Conservation (phyloP, 306 rosid genomes). For the Cucurbita moschata region DNA sequence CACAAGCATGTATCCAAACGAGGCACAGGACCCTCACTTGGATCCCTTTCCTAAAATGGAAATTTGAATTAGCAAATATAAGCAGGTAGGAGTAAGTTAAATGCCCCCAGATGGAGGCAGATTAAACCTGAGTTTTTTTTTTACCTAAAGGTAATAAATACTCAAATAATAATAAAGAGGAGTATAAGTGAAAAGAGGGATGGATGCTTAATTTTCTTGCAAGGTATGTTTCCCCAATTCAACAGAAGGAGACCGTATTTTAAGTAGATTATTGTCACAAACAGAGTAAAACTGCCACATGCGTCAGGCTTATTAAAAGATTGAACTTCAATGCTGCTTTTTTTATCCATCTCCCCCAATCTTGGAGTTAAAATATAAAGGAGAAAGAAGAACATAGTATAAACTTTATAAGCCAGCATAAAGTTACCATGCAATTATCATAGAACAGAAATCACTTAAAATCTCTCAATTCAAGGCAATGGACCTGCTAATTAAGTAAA, state of each 20-base stretch:
- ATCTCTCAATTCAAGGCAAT: not conserved
- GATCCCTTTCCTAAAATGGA: constrained; percentile 59
- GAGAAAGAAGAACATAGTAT: not conserved
- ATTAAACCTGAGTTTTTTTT: not conserved
- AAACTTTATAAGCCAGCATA: not conserved
- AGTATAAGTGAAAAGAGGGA: not conserved
- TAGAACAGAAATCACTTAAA: not conserved
- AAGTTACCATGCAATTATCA: not conserved
- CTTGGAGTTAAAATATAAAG: not conserved
- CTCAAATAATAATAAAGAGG: not conserved
- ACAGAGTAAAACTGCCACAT: not conserved
- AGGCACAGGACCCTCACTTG: constrained; percentile 63
- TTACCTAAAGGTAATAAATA: not conserved
- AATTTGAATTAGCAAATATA: not conserved
- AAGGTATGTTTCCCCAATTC: not conserved
- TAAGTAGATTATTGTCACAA: not conserved
- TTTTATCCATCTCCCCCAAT: not conserved
- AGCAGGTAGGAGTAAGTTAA: not conserved
- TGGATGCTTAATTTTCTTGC: not conserved
- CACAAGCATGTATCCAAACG: constrained; percentile 73
- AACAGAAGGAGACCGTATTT: too few species aligned
- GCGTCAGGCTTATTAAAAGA: not conserved
- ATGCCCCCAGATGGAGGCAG: not conserved
- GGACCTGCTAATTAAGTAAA: not conserved
- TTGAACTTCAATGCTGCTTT: not conserved